Conservation (phyloP, 2,329 filamentous ascomycete genomes). For the Aspergillus alliaceus region DNA sequence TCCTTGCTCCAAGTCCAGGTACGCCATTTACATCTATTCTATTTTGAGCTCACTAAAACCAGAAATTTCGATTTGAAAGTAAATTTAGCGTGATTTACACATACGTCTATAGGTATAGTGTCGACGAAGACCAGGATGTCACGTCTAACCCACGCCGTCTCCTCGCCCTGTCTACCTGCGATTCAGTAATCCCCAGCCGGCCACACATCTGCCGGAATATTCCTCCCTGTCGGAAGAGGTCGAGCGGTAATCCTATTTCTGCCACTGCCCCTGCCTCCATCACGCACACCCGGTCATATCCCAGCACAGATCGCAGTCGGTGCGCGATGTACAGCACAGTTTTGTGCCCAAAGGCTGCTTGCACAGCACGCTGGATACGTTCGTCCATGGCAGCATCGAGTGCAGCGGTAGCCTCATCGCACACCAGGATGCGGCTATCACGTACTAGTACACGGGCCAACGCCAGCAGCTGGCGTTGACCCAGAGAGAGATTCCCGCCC, state of each 20-base stretch:
- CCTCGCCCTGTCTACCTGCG: too few relatives aligned
- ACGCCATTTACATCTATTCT: too few relatives aligned
- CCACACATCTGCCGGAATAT: constrained; percentile 93
- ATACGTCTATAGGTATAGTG: too few relatives aligned
- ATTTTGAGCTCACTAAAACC: too few relatives aligned
- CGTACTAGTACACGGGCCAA: constrained; percentile 87
- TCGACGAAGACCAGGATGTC: too few relatives aligned
- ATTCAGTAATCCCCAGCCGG: constrained; percentile 75
- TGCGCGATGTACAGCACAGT: constrained; percentile 93
- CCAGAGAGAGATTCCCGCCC: constrained; percentile 92
- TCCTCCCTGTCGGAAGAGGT: constrained; percentile 66
- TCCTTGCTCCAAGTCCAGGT: too few relatives aligned
- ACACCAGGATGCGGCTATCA: constrained; percentile 86
- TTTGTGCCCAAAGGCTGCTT: constrained; percentile 81
- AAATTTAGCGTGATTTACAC: too few relatives aligned
- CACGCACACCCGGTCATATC: constrained; percentile 93
- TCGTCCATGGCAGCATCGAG: constrained; percentile 95
- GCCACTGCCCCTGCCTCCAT: constrained; percentile 89
- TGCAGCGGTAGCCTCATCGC: constrained; percentile 90
- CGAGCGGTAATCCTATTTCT: constrained; percentile 76
- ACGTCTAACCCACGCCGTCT: too few relatives aligned
- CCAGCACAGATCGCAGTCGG: constrained; percentile 84
- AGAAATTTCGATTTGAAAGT: too few relatives aligned
- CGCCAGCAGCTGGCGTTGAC: constrained; percentile 93
- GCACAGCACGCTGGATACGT: constrained; percentile 90